phyloP scores from a whole-genome alignment of 2,329 filamentous ascomycete genomes.

The Alternaria conjuncta region DNA sequence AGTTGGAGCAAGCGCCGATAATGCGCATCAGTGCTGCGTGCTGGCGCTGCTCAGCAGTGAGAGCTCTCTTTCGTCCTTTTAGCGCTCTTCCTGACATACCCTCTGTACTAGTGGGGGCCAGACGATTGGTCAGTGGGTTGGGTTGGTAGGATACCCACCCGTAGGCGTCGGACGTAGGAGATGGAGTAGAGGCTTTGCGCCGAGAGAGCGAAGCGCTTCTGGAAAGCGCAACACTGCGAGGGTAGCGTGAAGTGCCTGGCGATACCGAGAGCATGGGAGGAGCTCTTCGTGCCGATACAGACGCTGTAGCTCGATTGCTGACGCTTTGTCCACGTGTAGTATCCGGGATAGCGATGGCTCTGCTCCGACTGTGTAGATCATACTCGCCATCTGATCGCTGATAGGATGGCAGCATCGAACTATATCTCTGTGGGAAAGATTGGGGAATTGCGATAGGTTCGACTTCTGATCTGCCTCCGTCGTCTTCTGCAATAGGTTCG shows the following conservation, averaged over 20 bases:
- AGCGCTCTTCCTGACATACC: slow-evolving; percentile 32
- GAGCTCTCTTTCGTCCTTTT: slow-evolving; percentile 41
- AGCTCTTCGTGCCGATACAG: slow-evolving; percentile 21
- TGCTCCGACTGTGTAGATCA: slow-evolving; percentile 21
- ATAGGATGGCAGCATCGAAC: slow-evolving; percentile 16
- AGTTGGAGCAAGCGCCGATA: slow-evolving; percentile 45
- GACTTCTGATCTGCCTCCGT: slow-evolving; percentile 25
- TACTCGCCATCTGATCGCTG: slow-evolving; percentile 15
- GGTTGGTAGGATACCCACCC: slow-evolving; percentile 46
- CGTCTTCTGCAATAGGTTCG: slow-evolving; percentile 37
- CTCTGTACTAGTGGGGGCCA: slow-evolving; percentile 40
- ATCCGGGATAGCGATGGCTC: slow-evolving; percentile 41
- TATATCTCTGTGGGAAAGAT: slow-evolving; percentile 21
- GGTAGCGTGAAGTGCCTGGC: slow-evolving; percentile 28
- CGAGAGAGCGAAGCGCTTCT: slow-evolving; percentile 36
- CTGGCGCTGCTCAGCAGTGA: slow-evolving; percentile 42
- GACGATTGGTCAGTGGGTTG: slow-evolving; percentile 36
- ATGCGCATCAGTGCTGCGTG: slow-evolving; percentile 48
- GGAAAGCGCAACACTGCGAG: slow-evolving; percentile 30
- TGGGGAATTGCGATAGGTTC: slow-evolving; percentile 42
- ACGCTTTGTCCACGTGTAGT: slow-evolving; percentile 20
- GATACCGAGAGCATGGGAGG: slow-evolving; percentile 37
- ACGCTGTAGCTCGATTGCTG: slow-evolving; percentile 10
- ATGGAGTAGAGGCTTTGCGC: slow-evolving; percentile 31
- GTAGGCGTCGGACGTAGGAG: slow-evolving; percentile 38